Percentiles rank a stretch among this genome's conserved stretches.
Conservation (phyloP, 768 basidiomycete species). For the Dictyophora rubrovolvata region DNA sequence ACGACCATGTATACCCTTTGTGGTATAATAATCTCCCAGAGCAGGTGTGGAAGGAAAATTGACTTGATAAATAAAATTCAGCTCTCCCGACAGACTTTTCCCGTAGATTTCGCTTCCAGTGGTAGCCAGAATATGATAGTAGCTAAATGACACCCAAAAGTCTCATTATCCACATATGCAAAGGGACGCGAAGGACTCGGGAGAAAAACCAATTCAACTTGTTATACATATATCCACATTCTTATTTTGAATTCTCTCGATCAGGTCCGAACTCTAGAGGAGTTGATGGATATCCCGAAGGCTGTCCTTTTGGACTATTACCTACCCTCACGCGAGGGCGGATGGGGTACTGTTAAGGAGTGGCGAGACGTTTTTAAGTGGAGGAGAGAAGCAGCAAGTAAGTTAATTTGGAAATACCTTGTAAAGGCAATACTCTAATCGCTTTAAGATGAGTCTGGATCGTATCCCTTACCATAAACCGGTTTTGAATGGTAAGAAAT, state of each 20-base stretch:
- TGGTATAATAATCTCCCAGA: no score
- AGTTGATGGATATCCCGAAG: constrained; percentile 67
- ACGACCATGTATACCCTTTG: no score
- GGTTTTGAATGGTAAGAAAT: constrained; percentile 64
- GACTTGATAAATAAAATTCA: no score
- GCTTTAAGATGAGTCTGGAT: constrained; percentile 72
- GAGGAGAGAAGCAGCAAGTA: constrained; percentile 92
- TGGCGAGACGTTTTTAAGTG: constrained; percentile 94
- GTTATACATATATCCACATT: constrained; percentile 92
- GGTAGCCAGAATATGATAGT: no score
- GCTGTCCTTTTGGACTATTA: constrained; percentile 81
- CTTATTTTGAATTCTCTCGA: constrained; percentile 60
- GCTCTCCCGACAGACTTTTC: no score
- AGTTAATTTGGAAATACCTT: constrained; percentile 15
- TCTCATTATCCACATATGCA: no score
- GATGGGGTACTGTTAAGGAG: constrained; percentile 83
- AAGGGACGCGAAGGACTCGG: no score
- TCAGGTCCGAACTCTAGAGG: constrained; percentile 52
- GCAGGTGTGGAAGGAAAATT: no score
- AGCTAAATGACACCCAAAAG: no score
- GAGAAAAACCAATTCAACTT: no score
- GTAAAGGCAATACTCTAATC: constrained; percentile 5
- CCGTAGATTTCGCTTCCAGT: no score
- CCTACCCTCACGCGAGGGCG: constrained; percentile 78
- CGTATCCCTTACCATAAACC: constrained; percentile 85